Conservation (phyloP, 2,329 filamentous ascomycete species). For the Clathrospora elynae region DNA sequence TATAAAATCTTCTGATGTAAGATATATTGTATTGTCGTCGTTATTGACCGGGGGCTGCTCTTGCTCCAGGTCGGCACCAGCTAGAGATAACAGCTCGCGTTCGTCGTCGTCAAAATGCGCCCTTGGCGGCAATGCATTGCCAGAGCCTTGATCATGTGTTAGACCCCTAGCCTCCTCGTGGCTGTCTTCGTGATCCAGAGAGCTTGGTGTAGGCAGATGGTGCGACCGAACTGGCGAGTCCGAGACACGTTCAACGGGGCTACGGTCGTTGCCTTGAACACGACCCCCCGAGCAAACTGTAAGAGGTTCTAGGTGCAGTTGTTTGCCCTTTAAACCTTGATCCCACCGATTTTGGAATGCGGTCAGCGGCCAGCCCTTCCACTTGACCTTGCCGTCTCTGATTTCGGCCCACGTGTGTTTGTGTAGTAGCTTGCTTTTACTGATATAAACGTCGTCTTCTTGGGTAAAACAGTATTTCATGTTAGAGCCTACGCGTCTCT, state of each 20-base stretch:
- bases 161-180: background rate
- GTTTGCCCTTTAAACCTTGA: conserved; percentile 14
- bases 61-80: conserved; percentile 18
- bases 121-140: conserved; percentile 18
- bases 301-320: conserved; percentile 7
- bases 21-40: conserved; percentile 7
- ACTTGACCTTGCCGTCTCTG: conserved; percentile 24
- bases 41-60: conserved; percentile 2
- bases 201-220: conserved; percentile 41
- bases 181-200: conserved; percentile 24
- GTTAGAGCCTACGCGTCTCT: background rate
- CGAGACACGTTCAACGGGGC: background rate
- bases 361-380: conserved; percentile 24
- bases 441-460: conserved; percentile 46
- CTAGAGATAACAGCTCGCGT: conserved; percentile 34
- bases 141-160: background rate
- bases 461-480: conserved; percentile 34
- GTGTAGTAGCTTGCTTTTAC: conserved; percentile 35
- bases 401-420: conserved; percentile 35
- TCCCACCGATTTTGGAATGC: conserved; percentile 25
- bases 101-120: conserved; percentile 37
- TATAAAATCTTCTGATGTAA: conserved; percentile 22
- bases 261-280: background rate
- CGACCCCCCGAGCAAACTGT: background rate
- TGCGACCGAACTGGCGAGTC: conserved; percentile 13